Evolutionary conservation across 306 rosid genomes (phyloP), one percentile per base, ranked within the genome.

Genomic region (Vicia faba): DNA sequence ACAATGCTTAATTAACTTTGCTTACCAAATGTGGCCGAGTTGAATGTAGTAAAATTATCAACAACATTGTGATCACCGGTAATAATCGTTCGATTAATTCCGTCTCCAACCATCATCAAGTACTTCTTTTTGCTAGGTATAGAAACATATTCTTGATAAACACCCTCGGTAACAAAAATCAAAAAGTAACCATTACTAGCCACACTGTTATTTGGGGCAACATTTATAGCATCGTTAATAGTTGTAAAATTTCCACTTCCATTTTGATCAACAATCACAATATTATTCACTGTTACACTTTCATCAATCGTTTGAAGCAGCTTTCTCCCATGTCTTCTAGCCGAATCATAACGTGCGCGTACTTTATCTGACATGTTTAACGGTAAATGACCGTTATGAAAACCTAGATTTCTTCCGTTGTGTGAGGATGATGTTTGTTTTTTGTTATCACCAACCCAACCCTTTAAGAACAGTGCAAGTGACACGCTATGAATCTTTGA

Each of bases 21-120:
- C 82, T 82, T 78, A 88, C 97, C 91, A 43, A 91, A 75, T 26
- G 96, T 88, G 10, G 97, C 89, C 5, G 96, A 88, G 58, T 85
- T 81, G 80, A 87, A 91, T 8, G 97, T 91, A 10, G 97, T 91
- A 79, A 78, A 91, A 4, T 85, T 86, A 69, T 91, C 97, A 0
- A 35, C 84, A 6, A 85, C 88, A 55, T 84, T 91, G 31, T 83
- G 87, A 66, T 79, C 82, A 7, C 97, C 96, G 3, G 96, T 91
- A 70, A 91, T 66, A 2, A 91, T 67, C 0, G 95, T 91, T 66
- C 65, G 84, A 39, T 87, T 87, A 58, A 88, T 87, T 0, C 97
- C 96, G 11, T 86, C 97, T 43, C 96, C 96, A 7, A 88, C 61
- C 69, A 91, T 60, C 96, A 91, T 85, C 84, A 91, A 61, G 65